A percentile compares a stretch with the other conserved stretches of the same genome.
phyloP scores from a whole-genome alignment of 805 yeast species.

The Barnettozyma botsteinii region DNA sequence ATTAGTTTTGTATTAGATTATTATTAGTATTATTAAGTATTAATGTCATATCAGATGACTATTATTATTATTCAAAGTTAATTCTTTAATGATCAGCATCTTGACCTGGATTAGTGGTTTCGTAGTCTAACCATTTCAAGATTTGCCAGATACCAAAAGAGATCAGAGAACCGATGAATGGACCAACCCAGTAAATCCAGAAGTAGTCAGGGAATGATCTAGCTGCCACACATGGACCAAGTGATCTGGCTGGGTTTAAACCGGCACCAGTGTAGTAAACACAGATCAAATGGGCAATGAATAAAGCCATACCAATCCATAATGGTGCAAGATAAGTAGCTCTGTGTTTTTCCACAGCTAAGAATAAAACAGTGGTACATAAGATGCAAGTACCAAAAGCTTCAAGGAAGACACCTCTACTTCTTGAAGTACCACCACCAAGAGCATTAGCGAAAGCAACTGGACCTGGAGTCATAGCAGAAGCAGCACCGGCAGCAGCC shows the following conservation, averaged over 20 bases:
- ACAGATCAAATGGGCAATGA: slow-evolving; percentile 75
- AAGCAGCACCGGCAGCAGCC: slow-evolving; percentile 88
- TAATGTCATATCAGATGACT: no score
- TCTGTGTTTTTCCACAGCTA: slow-evolving; percentile 78
- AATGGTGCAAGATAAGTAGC: slow-evolving; percentile 78
- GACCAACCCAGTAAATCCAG: slow-evolving; percentile 95
- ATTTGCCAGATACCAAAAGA: slow-evolving; percentile 64
- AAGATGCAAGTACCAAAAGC: slow-evolving; percentile 72
- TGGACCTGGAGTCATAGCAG: slow-evolving; percentile 79
- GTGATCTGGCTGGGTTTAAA: slow-evolving; percentile 83
- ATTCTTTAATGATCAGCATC: slow-evolving; percentile 40
- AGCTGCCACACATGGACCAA: slow-evolving; percentile 78
- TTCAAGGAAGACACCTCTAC: slow-evolving; percentile 77
- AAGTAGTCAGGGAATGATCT: slow-evolving; percentile 71
- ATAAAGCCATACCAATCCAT: slow-evolving; percentile 75
- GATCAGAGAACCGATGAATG: slow-evolving; percentile 61
- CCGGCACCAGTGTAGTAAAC: slow-evolving; percentile 90
- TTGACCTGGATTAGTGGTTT: slow-evolving; percentile 65
- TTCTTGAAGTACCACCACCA: slow-evolving; percentile 64
- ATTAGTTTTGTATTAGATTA: not conserved
- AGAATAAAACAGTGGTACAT: slow-evolving; percentile 70
- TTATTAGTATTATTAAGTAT: not conserved
- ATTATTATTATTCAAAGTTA: no score
- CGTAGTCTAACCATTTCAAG: slow-evolving; percentile 61
- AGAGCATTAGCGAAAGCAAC: slow-evolving; percentile 64